These are phyloP conservation scores for Fraxinus dipetala DNA, from an alignment of 305 asterid species.

Conservation along the genomic window DNA sequence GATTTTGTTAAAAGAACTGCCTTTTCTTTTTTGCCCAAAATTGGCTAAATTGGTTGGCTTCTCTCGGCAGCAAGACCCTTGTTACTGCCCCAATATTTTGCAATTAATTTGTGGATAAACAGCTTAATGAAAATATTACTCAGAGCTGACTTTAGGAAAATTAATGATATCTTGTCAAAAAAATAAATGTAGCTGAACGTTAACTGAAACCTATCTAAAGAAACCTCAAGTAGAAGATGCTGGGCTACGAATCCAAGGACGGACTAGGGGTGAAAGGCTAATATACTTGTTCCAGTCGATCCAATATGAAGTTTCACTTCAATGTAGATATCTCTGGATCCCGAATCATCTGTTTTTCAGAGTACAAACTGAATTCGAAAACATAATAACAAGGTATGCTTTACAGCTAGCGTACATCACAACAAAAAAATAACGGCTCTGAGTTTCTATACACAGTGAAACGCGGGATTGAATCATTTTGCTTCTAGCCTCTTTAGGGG, in stretches of 20 bases:
- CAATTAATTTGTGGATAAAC: too few species aligned
- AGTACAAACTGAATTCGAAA: constrained; percentile 3
- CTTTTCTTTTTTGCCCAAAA: background rate
- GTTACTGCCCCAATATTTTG: too few species aligned
- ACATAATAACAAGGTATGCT: constrained; percentile 23
- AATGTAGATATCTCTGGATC: background rate
- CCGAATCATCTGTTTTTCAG: background rate
- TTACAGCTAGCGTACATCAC: constrained; percentile 35
- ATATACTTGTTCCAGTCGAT: background rate
- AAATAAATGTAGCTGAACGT: background rate
- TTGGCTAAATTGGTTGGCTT: background rate
- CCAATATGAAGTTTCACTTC: background rate
- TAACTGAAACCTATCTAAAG: background rate
- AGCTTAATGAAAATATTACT: too few species aligned
- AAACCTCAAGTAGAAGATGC: background rate
- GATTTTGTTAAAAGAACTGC: background rate
- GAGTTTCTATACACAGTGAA: constrained; percentile 55
- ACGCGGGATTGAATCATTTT: constrained; percentile 31
- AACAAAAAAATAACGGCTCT: constrained; percentile 31
- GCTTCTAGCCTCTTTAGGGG: constrained; percentile 16
- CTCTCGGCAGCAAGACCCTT: background rate
- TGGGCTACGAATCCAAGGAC: background rate
- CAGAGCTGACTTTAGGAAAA: background rate
- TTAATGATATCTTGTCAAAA: background rate
- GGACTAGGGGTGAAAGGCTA: background rate